Percentiles rank a stretch among this genome's conserved stretches.
Evolutionary conservation across 306 rosid species (phyloP).

Genomic region (Cucurbita maxima): DNA sequence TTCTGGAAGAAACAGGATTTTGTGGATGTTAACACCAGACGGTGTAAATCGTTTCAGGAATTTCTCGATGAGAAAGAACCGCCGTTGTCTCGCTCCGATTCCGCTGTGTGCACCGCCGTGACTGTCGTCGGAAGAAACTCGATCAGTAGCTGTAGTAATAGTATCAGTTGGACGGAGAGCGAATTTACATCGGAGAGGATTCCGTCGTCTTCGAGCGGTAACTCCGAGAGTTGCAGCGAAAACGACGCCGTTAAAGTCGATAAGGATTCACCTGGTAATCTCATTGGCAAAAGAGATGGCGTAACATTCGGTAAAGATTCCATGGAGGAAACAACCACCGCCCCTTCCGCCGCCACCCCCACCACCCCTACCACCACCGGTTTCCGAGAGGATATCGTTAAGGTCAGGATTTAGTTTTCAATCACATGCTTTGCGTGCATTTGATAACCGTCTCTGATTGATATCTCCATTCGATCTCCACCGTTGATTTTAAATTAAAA

Average conservation of each 20-base stretch:
- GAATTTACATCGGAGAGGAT: slow-evolving; percentile 25
- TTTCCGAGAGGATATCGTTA: slow-evolving; percentile 2
- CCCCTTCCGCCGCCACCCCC: background rate
- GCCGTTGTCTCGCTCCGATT: slow-evolving; percentile 7
- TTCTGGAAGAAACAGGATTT: slow-evolving; percentile 27
- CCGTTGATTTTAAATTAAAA: background rate
- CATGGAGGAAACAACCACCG: background rate
- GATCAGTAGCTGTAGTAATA: slow-evolving; percentile 6
- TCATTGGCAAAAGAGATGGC: background rate
- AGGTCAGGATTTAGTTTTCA: slow-evolving; percentile 18
- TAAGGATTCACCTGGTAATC: background rate
- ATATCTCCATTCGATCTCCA: background rate
- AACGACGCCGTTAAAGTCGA: slow-evolving; percentile 15
- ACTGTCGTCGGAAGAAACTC: background rate
- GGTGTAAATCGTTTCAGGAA: slow-evolving; percentile 25
- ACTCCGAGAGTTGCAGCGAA: slow-evolving; percentile 9
- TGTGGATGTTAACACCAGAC: background rate
- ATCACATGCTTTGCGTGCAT: background rate
- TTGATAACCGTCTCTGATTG: background rate
- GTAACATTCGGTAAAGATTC: slow-evolving; percentile 21
- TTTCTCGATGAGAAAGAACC: slow-evolving; percentile 10
- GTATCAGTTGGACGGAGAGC: slow-evolving; percentile 46
- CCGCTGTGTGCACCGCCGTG: background rate
- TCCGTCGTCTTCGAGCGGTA: slow-evolving; percentile 14
- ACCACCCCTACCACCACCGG: background rate